These are phyloP conservation scores for Cerioporus squamosus DNA, from an alignment of 1,284 basidiomycete genomes.

Conservation along the genomic window DNA sequence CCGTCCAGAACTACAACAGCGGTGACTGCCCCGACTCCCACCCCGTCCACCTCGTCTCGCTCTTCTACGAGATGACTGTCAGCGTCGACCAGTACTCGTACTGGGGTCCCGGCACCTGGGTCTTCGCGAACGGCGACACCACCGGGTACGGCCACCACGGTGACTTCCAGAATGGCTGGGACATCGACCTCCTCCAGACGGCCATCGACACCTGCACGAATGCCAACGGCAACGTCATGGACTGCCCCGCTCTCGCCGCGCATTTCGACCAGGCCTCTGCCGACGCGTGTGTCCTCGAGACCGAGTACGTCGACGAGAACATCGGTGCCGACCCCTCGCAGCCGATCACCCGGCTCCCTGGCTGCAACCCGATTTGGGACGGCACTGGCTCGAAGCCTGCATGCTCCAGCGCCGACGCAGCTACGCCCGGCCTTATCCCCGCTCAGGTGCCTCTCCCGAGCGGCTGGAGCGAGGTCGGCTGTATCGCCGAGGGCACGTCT, in stretches of 20 bases:
- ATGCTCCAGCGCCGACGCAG: conserved; percentile 9
- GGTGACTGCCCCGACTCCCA: conserved; percentile 36
- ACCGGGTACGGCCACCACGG: conserved; percentile 37
- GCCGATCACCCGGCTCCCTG: conserved; percentile 31
- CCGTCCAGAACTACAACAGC: conserved; percentile 39
- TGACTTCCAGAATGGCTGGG: conserved; percentile 41
- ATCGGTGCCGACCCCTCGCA: conserved; percentile 21
- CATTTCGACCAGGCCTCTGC: conserved; percentile 28
- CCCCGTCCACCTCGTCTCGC: conserved; percentile 35
- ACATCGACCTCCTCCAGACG: conserved; percentile 31
- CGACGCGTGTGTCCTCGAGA: conserved; percentile 28
- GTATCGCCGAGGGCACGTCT: conserved; percentile 33
- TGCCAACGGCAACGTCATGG: conserved; percentile 27
- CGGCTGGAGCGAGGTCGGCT: conserved; percentile 33
- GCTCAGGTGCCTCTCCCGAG: conserved; percentile 23
- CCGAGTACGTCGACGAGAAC: conserved; percentile 30
- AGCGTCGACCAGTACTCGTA: conserved; percentile 26
- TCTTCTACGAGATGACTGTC: conserved; percentile 38
- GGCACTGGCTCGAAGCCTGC: conserved; percentile 24
- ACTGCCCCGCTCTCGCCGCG: conserved; percentile 26
- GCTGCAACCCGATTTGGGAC: conserved; percentile 34
- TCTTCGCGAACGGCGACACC: conserved; percentile 36
- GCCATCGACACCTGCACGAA: conserved; percentile 34
- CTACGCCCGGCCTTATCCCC: conserved; percentile 19
- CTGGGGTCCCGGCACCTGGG: conserved; percentile 34